Base-by-base conservation (phyloP, 2,329 filamentous ascomycete species). In the Trichoderma sp. region DNA sequence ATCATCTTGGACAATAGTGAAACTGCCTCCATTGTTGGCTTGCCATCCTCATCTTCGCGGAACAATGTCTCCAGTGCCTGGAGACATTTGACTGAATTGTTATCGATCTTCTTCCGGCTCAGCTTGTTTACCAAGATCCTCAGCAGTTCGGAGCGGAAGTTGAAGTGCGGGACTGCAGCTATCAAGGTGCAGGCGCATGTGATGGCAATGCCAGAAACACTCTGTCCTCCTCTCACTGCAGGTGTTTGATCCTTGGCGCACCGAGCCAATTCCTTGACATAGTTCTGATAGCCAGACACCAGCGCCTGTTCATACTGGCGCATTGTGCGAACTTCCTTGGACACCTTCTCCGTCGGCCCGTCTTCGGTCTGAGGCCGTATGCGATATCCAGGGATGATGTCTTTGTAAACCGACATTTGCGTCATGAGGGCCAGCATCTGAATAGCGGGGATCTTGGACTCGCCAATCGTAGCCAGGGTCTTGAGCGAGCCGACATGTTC, bases 381-480 rank as follows among this genome's bases (percentile, higher is more conserved):
- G 73, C 96, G 89, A 81, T 99, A 99, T 26, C 96, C 96, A 0
- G 96, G 96, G 72, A 99, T 98, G 61, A 98, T 89, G 81, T 98
- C 96, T 81, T 95, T 97, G 86, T 95, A 99, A 14, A 98, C 90
- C 0, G 95, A 89, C 80, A 96, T 87, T 82, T 98, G 95, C 26
- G 96, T 94, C 62, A 91, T 93, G 74, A 99, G 84, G 7, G 93
- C 91, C 73, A 99, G 86, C 82, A 97, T 97, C 83, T 93, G 91
- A 67, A 99, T 91, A 2, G 92, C 90, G 15, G 88, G 81, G 74
- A 95, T 90, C 15, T 86, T 85, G 8, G 92, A 91, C 70, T 90
- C 86, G 24, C 91, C 91, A 75, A 97, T 89, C 77, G 92, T 89
- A 36, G 91, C 91, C 77, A 98, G 84, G 5, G 89, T 88, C 80